Percentiles rank a stretch among this genome's conserved stretches.
Evolutionary conservation across 1,139 yeast species (phyloP).

Genomic region (Kurtzmaniella quercitrusa): DNA sequence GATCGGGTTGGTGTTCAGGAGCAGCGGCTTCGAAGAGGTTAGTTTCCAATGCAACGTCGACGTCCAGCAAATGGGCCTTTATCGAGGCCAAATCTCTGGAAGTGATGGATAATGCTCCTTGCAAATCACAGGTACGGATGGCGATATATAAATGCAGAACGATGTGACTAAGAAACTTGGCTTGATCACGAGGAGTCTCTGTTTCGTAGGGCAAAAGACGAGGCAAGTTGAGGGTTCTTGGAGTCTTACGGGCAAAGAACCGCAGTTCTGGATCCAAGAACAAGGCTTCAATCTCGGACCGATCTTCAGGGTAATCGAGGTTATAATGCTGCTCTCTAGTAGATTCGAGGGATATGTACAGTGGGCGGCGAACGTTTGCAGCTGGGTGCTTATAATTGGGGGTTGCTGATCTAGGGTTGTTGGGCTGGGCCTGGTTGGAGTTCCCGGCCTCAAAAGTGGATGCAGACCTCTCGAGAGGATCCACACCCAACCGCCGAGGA

Average conservation of each 20-base stretch:
- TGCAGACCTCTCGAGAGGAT: slow-evolving; percentile 9
- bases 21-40: slow-evolving; percentile 35
- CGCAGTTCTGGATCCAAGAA: slow-evolving; percentile 50
- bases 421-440: not conserved
- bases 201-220: slow-evolving; percentile 71
- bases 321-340: slow-evolving; percentile 46
- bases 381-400: slow-evolving; percentile 18
- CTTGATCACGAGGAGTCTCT: slow-evolving; percentile 67
- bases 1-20: slow-evolving; percentile 19
- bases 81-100: slow-evolving; percentile 54
- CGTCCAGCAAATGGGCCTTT: slow-evolving; percentile 34
- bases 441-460: slow-evolving; percentile 11
- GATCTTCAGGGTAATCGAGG: slow-evolving; percentile 55
- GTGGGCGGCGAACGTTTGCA: slow-evolving; percentile 21
- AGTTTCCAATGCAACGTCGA: slow-evolving; percentile 53
- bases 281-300: slow-evolving; percentile 30
- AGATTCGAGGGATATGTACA: slow-evolving; percentile 31
- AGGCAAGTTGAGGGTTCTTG: slow-evolving; percentile 56
- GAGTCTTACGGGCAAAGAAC: slow-evolving; percentile 50
- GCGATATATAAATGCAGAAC: slow-evolving; percentile 78
- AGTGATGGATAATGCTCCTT: slow-evolving; percentile 66
- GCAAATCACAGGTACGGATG: slow-evolving; percentile 68
- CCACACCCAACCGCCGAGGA: slow-evolving; percentile 5
- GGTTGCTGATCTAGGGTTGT: slow-evolving; percentile 19
- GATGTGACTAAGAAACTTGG: slow-evolving; percentile 73